Evolutionary conservation across 495 filamentous ascomycete genomes (phyloP).

Genomic region (Sordaria brevicollis): DNA sequence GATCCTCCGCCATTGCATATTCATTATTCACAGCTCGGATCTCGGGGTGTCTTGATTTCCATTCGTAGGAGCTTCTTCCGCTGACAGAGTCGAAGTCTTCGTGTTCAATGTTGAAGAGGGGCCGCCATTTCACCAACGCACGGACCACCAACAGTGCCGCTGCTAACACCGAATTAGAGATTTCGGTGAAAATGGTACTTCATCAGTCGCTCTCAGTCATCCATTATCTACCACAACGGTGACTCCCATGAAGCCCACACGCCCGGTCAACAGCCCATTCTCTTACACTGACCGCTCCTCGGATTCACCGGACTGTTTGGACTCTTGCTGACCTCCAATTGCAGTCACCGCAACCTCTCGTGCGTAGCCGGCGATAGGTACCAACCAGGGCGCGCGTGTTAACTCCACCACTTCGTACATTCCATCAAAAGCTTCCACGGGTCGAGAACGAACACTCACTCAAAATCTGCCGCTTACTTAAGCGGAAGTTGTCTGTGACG

Average conservation of each 20-base stretch:
- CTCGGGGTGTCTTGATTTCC: too few species aligned
- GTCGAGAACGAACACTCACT: neutral
- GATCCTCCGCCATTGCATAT: too few species aligned
- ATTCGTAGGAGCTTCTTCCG: too few species aligned
- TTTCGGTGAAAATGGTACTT: neutral
- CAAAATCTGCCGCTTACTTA: neutral
- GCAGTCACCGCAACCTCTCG: neutral
- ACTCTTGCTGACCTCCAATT: neutral
- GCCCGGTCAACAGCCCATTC: neutral
- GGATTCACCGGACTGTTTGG: neutral
- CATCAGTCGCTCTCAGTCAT: neutral
- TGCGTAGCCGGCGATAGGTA: neutral
- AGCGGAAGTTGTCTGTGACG: neutral
- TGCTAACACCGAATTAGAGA: neutral
- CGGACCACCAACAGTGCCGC: neutral
- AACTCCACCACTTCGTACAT: neutral
- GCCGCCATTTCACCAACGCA: neutral
- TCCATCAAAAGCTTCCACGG: neutral
- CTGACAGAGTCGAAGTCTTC: too few species aligned
- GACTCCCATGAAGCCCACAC: neutral
- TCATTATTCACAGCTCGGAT: too few species aligned
- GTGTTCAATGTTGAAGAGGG: neutral
- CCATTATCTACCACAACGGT: neutral
- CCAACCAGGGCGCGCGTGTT: neutral
- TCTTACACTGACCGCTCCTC: neutral